phyloP scores from a whole-genome alignment of 352 stramenopile genomes.

The Stramenopiles sp. region DNA sequence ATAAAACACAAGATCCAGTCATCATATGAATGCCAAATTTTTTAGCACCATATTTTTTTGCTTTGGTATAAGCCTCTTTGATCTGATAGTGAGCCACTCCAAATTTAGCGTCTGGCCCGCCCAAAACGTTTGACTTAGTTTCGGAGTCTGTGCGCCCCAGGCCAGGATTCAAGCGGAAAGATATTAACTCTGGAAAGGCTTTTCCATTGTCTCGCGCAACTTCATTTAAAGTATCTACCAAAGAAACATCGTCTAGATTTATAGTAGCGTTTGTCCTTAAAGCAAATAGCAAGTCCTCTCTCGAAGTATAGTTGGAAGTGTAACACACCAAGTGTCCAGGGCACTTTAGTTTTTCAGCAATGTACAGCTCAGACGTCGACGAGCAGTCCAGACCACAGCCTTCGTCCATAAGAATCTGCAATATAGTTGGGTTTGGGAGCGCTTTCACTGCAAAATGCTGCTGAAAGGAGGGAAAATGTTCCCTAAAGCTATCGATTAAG shows the following conservation, averaged over 20 bases:
- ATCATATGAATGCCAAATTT: slow-evolving; percentile 74
- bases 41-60: slow-evolving; percentile 44
- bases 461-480: slow-evolving; percentile 51
- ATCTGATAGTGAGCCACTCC: slow-evolving; percentile 60
- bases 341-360: slow-evolving; percentile 45
- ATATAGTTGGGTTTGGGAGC: slow-evolving; percentile 57
- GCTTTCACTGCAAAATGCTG: slow-evolving; percentile 69
- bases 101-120: slow-evolving; percentile 62
- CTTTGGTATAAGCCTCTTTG: slow-evolving; percentile 54
- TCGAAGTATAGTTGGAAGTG: slow-evolving; percentile 65
- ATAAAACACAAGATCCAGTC: slow-evolving; percentile 63
- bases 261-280: slow-evolving; percentile 57
- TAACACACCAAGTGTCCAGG: slow-evolving; percentile 53
- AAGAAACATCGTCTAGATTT: slow-evolving; percentile 57
- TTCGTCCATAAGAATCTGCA: slow-evolving; percentile 51
- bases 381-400: slow-evolving; percentile 67
- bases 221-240: slow-evolving; percentile 46
- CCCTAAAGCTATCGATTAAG: slow-evolving; percentile 44
- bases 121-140: slow-evolving; percentile 63
- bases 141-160: slow-evolving; percentile 59
- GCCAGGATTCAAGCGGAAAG: slow-evolving; percentile 58
- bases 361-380: slow-evolving; percentile 52
- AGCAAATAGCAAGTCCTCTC: slow-evolving; percentile 41
- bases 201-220: slow-evolving; percentile 27
- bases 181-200: slow-evolving; percentile 54